These are phyloP conservation scores for Xanthoparmelia taractica DNA, from an alignment of 495 filamentous ascomycete genomes.

Conservation along the genomic window DNA sequence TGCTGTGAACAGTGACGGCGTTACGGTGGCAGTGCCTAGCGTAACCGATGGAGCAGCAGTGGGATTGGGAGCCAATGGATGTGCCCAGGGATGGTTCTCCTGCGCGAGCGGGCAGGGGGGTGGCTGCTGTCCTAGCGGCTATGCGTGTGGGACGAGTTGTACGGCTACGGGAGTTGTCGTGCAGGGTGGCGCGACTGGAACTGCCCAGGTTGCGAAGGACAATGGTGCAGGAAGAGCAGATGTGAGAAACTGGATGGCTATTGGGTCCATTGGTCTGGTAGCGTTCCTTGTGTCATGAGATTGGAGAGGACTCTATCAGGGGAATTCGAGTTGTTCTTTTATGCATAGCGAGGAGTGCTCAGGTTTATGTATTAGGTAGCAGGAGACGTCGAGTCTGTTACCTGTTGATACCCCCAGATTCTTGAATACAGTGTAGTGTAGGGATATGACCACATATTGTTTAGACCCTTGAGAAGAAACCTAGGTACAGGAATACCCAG, in stretches of 20 bases:
- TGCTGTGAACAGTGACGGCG: slow-evolving; percentile 51
- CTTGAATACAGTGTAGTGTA: neutral
- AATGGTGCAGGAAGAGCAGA: slow-evolving; percentile 13
- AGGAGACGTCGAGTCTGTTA: neutral
- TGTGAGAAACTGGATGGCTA: neutral
- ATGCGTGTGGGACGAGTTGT: slow-evolving; percentile 67
- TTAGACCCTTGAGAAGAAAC: neutral
- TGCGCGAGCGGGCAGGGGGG: slow-evolving; percentile 61
- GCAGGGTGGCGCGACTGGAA: slow-evolving; percentile 37
- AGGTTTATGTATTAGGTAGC: neutral
- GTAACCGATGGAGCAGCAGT: slow-evolving; percentile 27
- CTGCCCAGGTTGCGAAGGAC: slow-evolving; percentile 52
- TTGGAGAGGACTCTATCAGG: neutral
- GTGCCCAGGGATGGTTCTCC: slow-evolving; percentile 69
- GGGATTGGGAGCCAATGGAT: slow-evolving; percentile 33
- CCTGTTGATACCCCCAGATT: neutral
- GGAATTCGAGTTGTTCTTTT: neutral
- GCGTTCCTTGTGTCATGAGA: neutral
- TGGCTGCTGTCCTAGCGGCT: slow-evolving; percentile 73
- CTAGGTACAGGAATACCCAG: neutral
- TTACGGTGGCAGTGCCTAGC: slow-evolving; percentile 43
- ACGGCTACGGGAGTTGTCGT: slow-evolving; percentile 39
- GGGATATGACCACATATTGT: neutral
- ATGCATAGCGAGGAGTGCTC: slow-evolving; percentile 16
- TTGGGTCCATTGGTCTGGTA: slow-evolving; percentile 7